A percentile compares a stretch with the other conserved stretches of the same genome.
phyloP scores from a whole-genome alignment of 257 asterid species.

The Penstemon davidsonii region DNA sequence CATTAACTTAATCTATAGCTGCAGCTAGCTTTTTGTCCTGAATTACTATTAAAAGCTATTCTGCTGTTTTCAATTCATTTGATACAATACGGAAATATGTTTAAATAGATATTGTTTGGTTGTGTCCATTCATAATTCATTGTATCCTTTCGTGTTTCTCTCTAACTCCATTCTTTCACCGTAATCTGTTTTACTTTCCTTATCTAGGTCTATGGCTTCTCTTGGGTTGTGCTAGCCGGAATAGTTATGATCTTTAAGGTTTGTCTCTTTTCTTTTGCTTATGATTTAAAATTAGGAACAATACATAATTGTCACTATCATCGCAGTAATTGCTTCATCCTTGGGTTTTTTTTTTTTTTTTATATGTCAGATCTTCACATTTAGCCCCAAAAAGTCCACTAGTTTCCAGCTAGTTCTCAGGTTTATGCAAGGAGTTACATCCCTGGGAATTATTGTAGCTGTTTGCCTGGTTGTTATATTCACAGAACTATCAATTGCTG shows the following conservation, averaged over 20 bases:
- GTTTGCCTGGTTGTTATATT: slow-evolving; percentile 66
- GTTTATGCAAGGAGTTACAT: slow-evolving; percentile 83
- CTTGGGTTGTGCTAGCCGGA: slow-evolving; percentile 88
- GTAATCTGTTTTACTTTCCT: slow-evolving; percentile 17
- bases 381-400: slow-evolving; percentile 79
- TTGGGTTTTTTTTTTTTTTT: background rate
- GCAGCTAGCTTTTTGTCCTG: slow-evolving; percentile 5
- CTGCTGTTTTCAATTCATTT: too few relatives aligned
- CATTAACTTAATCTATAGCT: slow-evolving; percentile 1
- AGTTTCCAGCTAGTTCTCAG: slow-evolving; percentile 91
- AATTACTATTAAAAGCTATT: background rate
- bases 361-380: slow-evolving; percentile 72
- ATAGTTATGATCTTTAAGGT: slow-evolving; percentile 86
- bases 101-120: too few relatives aligned
- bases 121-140: too few relatives aligned
- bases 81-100: too few relatives aligned
- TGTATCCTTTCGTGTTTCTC: background rate
- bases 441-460: slow-evolving; percentile 83
- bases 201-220: slow-evolving; percentile 80
- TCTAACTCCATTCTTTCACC: background rate
- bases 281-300: slow-evolving; percentile 1
- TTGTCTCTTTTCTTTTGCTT: slow-evolving; percentile 24
- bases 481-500: slow-evolving; percentile 65
- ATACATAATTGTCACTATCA: background rate
- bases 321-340: slow-evolving; percentile 9